phyloP scores from a whole-genome alignment of 1,284 basidiomycete species.

The Porodaedalea pini region DNA sequence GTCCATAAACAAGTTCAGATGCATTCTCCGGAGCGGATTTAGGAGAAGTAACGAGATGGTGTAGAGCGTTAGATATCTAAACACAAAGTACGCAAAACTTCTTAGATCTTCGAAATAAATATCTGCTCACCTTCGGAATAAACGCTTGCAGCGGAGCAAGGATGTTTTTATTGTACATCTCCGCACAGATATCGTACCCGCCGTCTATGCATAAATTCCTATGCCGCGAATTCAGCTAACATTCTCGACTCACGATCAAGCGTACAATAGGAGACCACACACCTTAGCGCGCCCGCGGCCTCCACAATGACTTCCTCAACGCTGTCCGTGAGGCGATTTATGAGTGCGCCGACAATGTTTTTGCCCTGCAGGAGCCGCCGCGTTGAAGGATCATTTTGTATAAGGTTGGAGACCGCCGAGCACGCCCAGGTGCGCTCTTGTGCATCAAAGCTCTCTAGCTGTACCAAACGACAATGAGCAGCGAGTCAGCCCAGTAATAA shows the following conservation, averaged over 20 bases:
- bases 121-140: conserved; percentile 60
- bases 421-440: conserved; percentile 89
- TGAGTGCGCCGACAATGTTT: conserved; percentile 84
- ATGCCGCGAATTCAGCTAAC: conserved; percentile 3
- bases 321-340: conserved; percentile 77
- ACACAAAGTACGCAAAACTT: conserved; percentile 2
- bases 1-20: conserved; percentile 76
- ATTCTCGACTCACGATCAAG: background rate
- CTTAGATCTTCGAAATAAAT: background rate
- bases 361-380: conserved; percentile 84
- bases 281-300: conserved; percentile 82
- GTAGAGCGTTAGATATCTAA: conserved; percentile 73
- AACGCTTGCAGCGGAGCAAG: conserved; percentile 70
- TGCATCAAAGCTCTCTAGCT: conserved; percentile 74
- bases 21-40: conserved; percentile 61
- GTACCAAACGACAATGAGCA: conserved; percentile 1
- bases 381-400: conserved; percentile 85
- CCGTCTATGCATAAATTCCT: conserved; percentile 94
- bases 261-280: conserved; percentile 23
- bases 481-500: background rate
- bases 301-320: conserved; percentile 87
- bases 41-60: conserved; percentile 61
- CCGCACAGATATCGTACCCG: conserved; percentile 88
- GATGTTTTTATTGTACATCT: conserved; percentile 96
- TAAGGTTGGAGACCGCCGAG: conserved; percentile 86